A percentile compares a stretch with the other conserved stretches of the same genome.
These are phyloP conservation scores for Suillus cothurnatus DNA, from an alignment of 768 basidiomycete genomes.

Conservation along the genomic window DNA sequence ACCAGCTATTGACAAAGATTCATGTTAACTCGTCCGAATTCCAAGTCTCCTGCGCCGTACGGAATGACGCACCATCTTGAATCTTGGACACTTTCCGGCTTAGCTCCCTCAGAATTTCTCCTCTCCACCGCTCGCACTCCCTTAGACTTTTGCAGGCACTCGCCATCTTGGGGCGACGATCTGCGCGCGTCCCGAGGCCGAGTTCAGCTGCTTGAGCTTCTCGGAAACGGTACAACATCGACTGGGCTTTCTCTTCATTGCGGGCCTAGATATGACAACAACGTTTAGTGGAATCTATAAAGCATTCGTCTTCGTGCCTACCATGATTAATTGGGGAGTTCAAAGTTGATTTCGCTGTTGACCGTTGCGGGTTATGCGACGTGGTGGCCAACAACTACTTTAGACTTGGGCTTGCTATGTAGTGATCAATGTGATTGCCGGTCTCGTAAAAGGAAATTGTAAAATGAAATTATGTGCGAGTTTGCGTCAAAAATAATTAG, in stretches of 20 bases:
- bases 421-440: too few species aligned
- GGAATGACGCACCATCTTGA: slow-evolving; percentile 74
- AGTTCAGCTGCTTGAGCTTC: slow-evolving; percentile 97
- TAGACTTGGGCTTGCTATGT: too few species aligned
- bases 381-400: too few species aligned
- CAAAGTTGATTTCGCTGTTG: too few species aligned
- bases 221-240: slow-evolving; percentile 93
- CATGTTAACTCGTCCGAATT: neutral
- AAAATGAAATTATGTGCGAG: too few species aligned
- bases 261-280: slow-evolving; percentile 61
- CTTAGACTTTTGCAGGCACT: slow-evolving; percentile 87
- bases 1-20: slow-evolving; percentile 57
- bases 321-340: too few species aligned
- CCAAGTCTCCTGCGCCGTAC: neutral
- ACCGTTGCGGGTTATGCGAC: too few species aligned
- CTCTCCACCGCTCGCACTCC: slow-evolving; percentile 95
- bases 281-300: neutral
- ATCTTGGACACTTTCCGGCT: slow-evolving; percentile 98
- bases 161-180: slow-evolving; percentile 91
- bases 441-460: too few species aligned
- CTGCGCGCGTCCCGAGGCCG: slow-evolving; percentile 81
- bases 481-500: too few species aligned
- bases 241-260: slow-evolving; percentile 98
- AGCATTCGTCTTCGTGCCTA: neutral
- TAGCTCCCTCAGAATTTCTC: slow-evolving; percentile 93